Conservation (phyloP, 169 alveolate genomes). For the Pseudocohnilembus persalinus region DNA sequence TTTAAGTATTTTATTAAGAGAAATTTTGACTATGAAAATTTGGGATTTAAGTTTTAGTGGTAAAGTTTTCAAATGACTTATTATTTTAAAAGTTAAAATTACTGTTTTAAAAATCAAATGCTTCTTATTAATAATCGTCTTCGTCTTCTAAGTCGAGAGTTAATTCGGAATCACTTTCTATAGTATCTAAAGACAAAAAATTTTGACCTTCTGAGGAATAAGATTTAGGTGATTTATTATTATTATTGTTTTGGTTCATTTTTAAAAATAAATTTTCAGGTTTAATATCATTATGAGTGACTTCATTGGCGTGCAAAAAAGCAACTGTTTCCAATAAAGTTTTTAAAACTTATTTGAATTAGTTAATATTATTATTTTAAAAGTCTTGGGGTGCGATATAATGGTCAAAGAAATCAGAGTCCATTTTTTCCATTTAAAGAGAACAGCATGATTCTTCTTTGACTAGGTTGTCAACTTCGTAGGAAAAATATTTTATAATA, state of each 20-base stretch:
- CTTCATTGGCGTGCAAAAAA: background rate
- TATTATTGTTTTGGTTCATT: background rate
- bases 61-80: no score
- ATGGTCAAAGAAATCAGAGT: background rate
- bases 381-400: background rate
- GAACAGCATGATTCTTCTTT: background rate
- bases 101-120: no score
- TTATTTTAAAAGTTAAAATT: no score
- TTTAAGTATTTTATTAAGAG: no score
- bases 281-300: background rate
- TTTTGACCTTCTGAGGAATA: no score
- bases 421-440: background rate
- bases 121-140: no score
- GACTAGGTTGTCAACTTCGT: background rate
- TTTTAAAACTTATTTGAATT: no score
- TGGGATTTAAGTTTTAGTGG: no score
- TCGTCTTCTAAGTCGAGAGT: background rate
- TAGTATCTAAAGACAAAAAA: no score
- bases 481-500: background rate
- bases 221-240: background rate
- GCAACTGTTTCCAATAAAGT: background rate
- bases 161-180: no score
- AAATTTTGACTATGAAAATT: no score
- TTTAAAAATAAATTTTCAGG: background rate
- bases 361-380: no score